phyloP scores from a whole-genome alignment of 441 rosid genomes.

The Euphorbia corollata region DNA sequence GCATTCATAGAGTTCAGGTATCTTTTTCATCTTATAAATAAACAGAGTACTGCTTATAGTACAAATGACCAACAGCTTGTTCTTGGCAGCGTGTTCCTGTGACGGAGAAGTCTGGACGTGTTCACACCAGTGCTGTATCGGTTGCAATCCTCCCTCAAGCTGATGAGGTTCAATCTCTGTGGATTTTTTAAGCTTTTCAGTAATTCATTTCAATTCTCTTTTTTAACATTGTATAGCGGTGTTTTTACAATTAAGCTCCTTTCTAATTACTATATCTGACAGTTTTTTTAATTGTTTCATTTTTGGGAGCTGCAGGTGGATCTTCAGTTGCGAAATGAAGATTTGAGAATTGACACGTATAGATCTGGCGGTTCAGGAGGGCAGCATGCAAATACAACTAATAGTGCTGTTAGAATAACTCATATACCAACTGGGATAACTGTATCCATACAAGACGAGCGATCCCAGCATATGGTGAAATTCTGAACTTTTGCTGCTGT shows the following conservation, averaged over 20 bases:
- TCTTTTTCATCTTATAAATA: slow-evolving; percentile 7
- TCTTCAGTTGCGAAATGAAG: slow-evolving; percentile 83
- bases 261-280: background rate
- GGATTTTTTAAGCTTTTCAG: background rate
- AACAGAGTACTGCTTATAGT: slow-evolving; percentile 4
- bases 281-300: slow-evolving; percentile 3
- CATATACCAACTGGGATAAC: slow-evolving; percentile 71
- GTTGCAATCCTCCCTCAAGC: slow-evolving; percentile 98
- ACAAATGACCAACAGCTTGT: slow-evolving; percentile 20
- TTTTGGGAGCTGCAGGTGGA: slow-evolving; percentile 54
- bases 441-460: slow-evolving; percentile 87
- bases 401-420: slow-evolving; percentile 86
- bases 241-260: background rate
- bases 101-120: slow-evolving; percentile 85
- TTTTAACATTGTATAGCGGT: too few relatives aligned
- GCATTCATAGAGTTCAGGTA: slow-evolving; percentile 97
- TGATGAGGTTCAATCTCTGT: slow-evolving; percentile 54
- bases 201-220: too few relatives aligned
- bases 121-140: slow-evolving; percentile 93
- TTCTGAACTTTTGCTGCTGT: slow-evolving; percentile 6
- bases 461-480: slow-evolving; percentile 91
- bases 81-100: slow-evolving; percentile 83
- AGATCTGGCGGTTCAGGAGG: slow-evolving; percentile 95
- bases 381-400: slow-evolving; percentile 92
- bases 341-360: slow-evolving; percentile 79